phyloP scores from a whole-genome alignment of 2,329 filamentous ascomycete genomes.

The Ascochyta rabiei region DNA sequence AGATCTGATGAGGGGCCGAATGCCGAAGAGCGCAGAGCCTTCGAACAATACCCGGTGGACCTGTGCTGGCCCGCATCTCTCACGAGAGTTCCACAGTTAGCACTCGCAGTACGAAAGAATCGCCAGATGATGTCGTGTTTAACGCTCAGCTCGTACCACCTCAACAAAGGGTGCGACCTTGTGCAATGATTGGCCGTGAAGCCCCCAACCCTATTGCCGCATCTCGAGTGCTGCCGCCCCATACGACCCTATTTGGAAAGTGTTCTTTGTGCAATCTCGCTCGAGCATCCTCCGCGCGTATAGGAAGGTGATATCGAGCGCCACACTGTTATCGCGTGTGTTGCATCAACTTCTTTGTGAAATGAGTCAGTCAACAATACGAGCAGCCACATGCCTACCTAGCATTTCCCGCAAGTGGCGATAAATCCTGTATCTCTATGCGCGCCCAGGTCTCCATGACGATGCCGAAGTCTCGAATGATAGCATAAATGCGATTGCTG shows the following conservation, averaged over 20 bases:
- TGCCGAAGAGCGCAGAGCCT: constrained; percentile 4
- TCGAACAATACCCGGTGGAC: background rate
- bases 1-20: constrained; percentile 8
- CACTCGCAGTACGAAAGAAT: background rate
- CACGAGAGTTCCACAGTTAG: background rate
- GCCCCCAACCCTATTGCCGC: background rate
- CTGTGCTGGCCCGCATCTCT: background rate
- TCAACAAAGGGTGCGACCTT: background rate
- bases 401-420: background rate
- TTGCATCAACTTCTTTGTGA: constrained; percentile 6
- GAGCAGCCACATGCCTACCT: background rate
- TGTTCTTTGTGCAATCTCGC: constrained; percentile 2
- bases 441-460: background rate
- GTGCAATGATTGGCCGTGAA: constrained; percentile 1
- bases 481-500: background rate
- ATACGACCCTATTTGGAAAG: background rate
- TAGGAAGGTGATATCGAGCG: background rate
- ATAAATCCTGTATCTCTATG: background rate
- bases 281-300: background rate
- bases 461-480: background rate
- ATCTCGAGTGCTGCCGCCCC: background rate
- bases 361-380: constrained; percentile 2
- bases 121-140: background rate
- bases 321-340: constrained; percentile 8
- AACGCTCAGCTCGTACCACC: background rate